A percentile compares a stretch with the other conserved stretches of the same genome.
phyloP scores from a whole-genome alignment of 139 green algal genomes.

The Trebouxia sp. region DNA sequence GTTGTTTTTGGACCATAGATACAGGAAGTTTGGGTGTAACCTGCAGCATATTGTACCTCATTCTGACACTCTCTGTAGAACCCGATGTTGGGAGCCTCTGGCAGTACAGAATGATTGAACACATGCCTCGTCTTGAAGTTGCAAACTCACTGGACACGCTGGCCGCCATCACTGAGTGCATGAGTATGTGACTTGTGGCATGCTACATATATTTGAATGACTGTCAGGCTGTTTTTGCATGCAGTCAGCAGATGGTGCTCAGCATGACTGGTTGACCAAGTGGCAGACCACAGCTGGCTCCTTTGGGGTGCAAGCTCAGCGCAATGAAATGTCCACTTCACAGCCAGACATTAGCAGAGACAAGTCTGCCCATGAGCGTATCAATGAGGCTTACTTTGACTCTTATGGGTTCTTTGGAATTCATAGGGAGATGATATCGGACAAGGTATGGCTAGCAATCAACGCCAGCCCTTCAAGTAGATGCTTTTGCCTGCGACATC shows the following conservation, averaged over 20 bases:
- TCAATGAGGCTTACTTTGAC: constrained; percentile 88
- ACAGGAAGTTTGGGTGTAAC: not conserved
- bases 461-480: not conserved
- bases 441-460: constrained; percentile 57
- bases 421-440: constrained; percentile 88
- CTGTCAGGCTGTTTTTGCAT: not conserved
- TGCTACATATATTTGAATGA: not conserved
- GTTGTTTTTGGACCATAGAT: not conserved
- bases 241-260: not conserved
- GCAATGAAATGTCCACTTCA: not conserved
- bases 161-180: no score
- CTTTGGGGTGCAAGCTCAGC: constrained; percentile 1
- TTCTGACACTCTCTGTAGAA: not conserved
- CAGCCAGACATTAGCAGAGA: not conserved
- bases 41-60: not conserved
- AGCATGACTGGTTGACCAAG: not conserved
- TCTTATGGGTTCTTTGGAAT: constrained; percentile 91
- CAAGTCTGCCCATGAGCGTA: constrained; percentile 26
- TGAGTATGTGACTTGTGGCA: no score
- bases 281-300: not conserved
- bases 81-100: no score
- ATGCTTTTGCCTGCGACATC: no score
- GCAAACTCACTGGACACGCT: no score
- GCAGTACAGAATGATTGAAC: no score
- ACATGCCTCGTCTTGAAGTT: no score